A percentile compares a stretch with the other conserved stretches of the same genome.
Conservation (phyloP, 768 basidiomycete genomes). For the Phylloporus sp. region DNA sequence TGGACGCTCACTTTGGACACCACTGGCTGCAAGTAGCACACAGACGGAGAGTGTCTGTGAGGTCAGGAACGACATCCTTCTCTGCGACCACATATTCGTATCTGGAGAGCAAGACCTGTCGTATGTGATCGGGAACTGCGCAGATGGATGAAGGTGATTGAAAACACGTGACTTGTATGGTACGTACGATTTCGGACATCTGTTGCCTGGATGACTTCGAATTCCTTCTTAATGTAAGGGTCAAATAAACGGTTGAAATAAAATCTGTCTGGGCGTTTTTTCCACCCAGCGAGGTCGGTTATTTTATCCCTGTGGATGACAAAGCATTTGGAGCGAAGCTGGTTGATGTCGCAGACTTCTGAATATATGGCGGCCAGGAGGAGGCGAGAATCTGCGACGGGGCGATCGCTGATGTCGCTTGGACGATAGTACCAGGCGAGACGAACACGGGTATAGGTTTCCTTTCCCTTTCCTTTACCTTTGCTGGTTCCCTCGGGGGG, state of each 20-base stretch:
- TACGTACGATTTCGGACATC: conserved; percentile 85
- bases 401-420: conserved; percentile 90
- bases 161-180: conserved; percentile 21
- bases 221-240: conserved; percentile 97
- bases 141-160: conserved; percentile 7
- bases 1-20: conserved; percentile 73
- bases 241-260: conserved; percentile 96
- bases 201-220: conserved; percentile 86
- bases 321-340: conserved; percentile 88
- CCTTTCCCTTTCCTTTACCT: conserved; percentile 62
- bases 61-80: conserved; percentile 86
- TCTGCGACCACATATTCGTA: conserved; percentile 97
- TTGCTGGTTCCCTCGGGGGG: conserved; percentile 71
- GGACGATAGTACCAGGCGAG: conserved; percentile 97
- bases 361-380: conserved; percentile 95
- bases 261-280: conserved; percentile 91
- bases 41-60: conserved; percentile 79
- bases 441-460: conserved; percentile 77
- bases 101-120: conserved; percentile 68
- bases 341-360: conserved; percentile 91
- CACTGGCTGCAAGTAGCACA: conserved; percentile 86
- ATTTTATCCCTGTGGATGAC: conserved; percentile 96
- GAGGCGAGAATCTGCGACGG: conserved; percentile 85
- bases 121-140: conserved; percentile 77
- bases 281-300: conserved; percentile 89